Percentiles rank a stretch among this genome's conserved stretches.
phyloP scores from a whole-genome alignment of 331 rosid genomes.

The Saraca asoca region DNA sequence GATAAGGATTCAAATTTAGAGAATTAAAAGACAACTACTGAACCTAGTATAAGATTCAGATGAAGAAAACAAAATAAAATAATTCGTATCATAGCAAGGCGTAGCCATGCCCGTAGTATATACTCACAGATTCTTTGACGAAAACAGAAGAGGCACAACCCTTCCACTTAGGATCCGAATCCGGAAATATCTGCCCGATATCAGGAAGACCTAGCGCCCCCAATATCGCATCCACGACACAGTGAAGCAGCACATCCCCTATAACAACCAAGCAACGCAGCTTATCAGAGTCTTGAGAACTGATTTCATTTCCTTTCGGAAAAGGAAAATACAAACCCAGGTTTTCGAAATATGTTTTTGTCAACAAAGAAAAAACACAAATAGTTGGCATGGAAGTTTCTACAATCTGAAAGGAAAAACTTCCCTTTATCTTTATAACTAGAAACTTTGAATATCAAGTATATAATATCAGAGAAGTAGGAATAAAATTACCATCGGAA shows the following conservation, averaged over 20 bases:
- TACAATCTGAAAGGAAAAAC: too few species aligned
- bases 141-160: conserved; percentile 87
- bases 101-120: neutral
- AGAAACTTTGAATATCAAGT: neutral
- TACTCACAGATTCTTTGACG: conserved; percentile 85
- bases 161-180: conserved; percentile 94
- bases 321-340: conserved; percentile 4
- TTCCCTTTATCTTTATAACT: too few species aligned
- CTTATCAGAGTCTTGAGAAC: conserved; percentile 5
- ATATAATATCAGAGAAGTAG: neutral
- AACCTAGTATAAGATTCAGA: neutral
- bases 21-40: neutral
- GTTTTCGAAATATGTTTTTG: neutral
- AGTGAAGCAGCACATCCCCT: conserved; percentile 98
- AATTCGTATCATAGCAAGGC: neutral
- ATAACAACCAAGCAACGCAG: conserved; percentile 22
- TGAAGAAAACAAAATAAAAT: neutral
- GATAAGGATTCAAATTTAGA: conserved; percentile 6
- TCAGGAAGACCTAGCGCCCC: conserved; percentile 98
- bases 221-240: conserved; percentile 93
- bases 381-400: too few species aligned
- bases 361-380: neutral
- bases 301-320: neutral
- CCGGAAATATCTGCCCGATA: conserved; percentile 92
- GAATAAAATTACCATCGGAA: conserved; percentile 72